Conservation (phyloP, 352 stramenopile species). For the Halophytophthora polymorphica region DNA sequence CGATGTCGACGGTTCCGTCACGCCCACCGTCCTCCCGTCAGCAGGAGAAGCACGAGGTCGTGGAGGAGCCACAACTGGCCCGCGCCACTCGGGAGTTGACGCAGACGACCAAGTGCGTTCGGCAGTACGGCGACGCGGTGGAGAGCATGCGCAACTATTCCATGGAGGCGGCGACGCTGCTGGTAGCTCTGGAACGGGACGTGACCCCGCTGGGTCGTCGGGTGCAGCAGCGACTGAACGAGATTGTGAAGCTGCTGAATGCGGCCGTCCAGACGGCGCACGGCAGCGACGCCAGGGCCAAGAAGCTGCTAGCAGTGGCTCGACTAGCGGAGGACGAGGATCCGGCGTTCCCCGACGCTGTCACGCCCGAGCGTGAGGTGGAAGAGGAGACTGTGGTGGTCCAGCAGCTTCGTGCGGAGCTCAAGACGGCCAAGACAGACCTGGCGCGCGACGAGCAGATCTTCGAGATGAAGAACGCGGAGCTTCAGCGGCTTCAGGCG, state of each 20-base stretch:
- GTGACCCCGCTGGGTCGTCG: slow-evolving; percentile 65
- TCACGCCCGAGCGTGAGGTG: slow-evolving; percentile 1
- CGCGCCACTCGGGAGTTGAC: slow-evolving; percentile 27
- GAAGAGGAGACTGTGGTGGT: slow-evolving; percentile 21
- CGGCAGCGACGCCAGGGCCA: slow-evolving; percentile 27
- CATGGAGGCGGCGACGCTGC: slow-evolving; percentile 61
- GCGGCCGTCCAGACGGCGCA: slow-evolving; percentile 59
- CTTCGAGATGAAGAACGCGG: slow-evolving; percentile 81
- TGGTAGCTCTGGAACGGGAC: slow-evolving; percentile 77
- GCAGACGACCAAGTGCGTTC: slow-evolving; percentile 37
- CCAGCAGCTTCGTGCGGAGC: slow-evolving; percentile 45
- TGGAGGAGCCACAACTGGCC: slow-evolving; percentile 11
- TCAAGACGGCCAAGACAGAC: slow-evolving; percentile 63
- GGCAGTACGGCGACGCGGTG: slow-evolving; percentile 41
- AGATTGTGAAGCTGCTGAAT: slow-evolving; percentile 79
- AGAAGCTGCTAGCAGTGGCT: slow-evolving; percentile 20
- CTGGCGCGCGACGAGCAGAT: slow-evolving; percentile 77
- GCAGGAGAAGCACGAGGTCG: not conserved
- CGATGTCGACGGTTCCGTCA: slow-evolving; percentile 13
- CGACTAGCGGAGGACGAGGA: slow-evolving; percentile 14
- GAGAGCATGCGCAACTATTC: slow-evolving; percentile 55
- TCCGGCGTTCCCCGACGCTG: slow-evolving; percentile 2
- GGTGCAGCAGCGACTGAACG: slow-evolving; percentile 77
- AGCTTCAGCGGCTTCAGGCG: slow-evolving; percentile 63
- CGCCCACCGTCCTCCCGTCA: slow-evolving; percentile 8